A percentile compares a stretch with the other conserved stretches of the same genome.
Conservation (phyloP, 2,329 filamentous ascomycete species). For the Biscogniauxia sp. region DNA sequence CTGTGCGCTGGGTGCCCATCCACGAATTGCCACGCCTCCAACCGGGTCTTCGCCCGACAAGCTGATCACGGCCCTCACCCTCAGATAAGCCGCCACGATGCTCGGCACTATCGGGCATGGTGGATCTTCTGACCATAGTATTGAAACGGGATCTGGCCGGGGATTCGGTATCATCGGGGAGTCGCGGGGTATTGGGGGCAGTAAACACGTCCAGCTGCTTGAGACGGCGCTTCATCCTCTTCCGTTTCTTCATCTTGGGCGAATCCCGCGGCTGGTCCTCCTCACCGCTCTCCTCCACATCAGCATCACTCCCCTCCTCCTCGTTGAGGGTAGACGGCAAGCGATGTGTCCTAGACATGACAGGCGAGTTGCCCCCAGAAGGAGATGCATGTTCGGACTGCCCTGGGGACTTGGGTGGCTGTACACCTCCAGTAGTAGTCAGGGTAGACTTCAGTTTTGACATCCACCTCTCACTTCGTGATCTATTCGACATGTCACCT, state of each 20-base stretch:
- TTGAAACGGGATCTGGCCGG: conserved; percentile 45
- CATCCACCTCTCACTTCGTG: conserved; percentile 66
- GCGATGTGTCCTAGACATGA: conserved; percentile 41
- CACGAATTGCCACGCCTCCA: conserved; percentile 61
- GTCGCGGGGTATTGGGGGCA: conserved; percentile 63
- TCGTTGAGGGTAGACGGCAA: conserved; percentile 53
- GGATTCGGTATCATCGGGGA: conserved; percentile 40
- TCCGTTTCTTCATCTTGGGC: conserved; percentile 59
- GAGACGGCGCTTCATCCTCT: conserved; percentile 56
- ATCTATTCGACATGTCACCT: conserved; percentile 57
- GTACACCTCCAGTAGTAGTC: conserved; percentile 51
- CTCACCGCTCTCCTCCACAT: conserved; percentile 83
- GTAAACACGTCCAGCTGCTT: conserved; percentile 57
- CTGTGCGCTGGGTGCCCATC: conserved; percentile 48
- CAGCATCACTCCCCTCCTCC: conserved; percentile 68
- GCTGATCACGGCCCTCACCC: conserved; percentile 67
- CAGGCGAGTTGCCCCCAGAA: conserved; percentile 49
- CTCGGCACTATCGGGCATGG: conserved; percentile 60
- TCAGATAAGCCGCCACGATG: conserved; percentile 68
- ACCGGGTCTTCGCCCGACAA: conserved; percentile 49
- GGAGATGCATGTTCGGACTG: conserved; percentile 33
- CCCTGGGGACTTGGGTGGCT: conserved; percentile 43
- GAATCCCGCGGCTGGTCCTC: conserved; percentile 55
- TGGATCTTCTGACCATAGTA: conserved; percentile 62
- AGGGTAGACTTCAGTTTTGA: conserved; percentile 71